A percentile compares a stretch with the other conserved stretches of the same genome.
These are phyloP conservation scores for Pleoardoris graminearum DNA, from an alignment of 2,329 filamentous ascomycete species.

Conservation along the genomic window DNA sequence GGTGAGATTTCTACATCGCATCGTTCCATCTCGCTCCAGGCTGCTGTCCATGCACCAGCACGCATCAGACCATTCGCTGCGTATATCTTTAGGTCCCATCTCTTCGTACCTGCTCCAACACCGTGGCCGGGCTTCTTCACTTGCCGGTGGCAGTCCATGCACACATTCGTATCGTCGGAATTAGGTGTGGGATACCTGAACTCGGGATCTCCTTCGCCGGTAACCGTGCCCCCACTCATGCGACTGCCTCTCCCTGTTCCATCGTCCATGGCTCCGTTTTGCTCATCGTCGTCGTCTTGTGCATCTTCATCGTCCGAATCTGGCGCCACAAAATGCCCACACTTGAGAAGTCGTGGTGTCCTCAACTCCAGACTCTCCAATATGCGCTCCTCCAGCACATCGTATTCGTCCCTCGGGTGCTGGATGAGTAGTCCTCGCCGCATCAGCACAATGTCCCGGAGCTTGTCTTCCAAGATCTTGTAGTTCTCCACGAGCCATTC, in stretches of 20 bases:
- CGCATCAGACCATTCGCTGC: slow-evolving; percentile 94
- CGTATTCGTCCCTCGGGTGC: slow-evolving; percentile 79
- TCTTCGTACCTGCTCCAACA: slow-evolving; percentile 50
- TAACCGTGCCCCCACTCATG: slow-evolving; percentile 43
- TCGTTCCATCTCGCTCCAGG: slow-evolving; percentile 98
- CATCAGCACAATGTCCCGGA: slow-evolving; percentile 69
- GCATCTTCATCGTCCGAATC: slow-evolving; percentile 46
- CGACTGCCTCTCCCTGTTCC: slow-evolving; percentile 40
- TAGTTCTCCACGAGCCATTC: slow-evolving; percentile 60
- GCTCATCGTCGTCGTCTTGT: slow-evolving; percentile 21
- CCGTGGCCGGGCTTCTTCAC: slow-evolving; percentile 43
- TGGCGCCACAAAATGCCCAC: slow-evolving; percentile 69
- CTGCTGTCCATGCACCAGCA: slow-evolving; percentile 87
- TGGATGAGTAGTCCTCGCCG: slow-evolving; percentile 74
- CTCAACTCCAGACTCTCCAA: slow-evolving; percentile 75
- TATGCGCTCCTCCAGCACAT: slow-evolving; percentile 75
- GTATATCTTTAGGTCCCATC: slow-evolving; percentile 84
- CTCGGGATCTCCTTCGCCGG: slow-evolving; percentile 32
- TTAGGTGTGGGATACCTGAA: slow-evolving; percentile 17
- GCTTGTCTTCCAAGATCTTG: slow-evolving; percentile 68
- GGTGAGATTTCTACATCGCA: slow-evolving; percentile 92
- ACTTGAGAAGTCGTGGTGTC: slow-evolving; percentile 70
- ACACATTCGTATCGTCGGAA: slow-evolving; percentile 46
- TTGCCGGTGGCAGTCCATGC: slow-evolving; percentile 53
- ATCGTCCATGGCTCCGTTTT: slow-evolving; percentile 39